These are phyloP conservation scores for Saururus chinensis DNA, from an alignment of 164 flowering plant species.

Conservation along the genomic window DNA sequence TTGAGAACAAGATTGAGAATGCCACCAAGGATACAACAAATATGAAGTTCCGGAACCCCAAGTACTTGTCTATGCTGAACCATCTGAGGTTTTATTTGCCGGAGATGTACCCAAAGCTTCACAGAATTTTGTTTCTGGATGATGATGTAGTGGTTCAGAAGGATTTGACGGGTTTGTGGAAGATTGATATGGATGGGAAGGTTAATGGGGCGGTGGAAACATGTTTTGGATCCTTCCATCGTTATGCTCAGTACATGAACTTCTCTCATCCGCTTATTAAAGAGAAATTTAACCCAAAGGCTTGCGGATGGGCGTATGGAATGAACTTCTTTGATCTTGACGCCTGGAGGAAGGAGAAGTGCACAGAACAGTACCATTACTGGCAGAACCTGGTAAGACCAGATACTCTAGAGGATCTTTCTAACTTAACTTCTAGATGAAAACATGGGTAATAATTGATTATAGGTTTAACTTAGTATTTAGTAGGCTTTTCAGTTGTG, in stretches of 20 bases:
- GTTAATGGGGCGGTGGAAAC: conserved; percentile 23
- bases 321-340: conserved; percentile 20
- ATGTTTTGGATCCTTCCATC: conserved; percentile 14
- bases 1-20: conserved; percentile 22
- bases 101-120: conserved; percentile 16
- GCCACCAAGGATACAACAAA: conserved; percentile 23
- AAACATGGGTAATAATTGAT: background rate
- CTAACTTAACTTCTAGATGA: background rate
- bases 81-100: conserved; percentile 16
- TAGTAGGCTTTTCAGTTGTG: no score
- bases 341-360: conserved; percentile 18
- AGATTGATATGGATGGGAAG: conserved; percentile 20
- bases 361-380: conserved; percentile 15
- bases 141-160: conserved; percentile 22
- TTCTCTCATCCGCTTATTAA: conserved; percentile 17
- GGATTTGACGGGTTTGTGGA: conserved; percentile 21
- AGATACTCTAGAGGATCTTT: no score
- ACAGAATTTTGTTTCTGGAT: conserved; percentile 15
- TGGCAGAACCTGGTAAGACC: conserved; percentile 15
- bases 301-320: conserved; percentile 21
- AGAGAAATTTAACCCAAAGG: conserved; percentile 16
- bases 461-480: no score
- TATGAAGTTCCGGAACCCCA: conserved; percentile 24
- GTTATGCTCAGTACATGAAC: conserved; percentile 15
- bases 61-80: conserved; percentile 16